These are phyloP conservation scores for Penicillium diatomitis DNA, from an alignment of 495 filamentous ascomycete species.

Conservation along the genomic window DNA sequence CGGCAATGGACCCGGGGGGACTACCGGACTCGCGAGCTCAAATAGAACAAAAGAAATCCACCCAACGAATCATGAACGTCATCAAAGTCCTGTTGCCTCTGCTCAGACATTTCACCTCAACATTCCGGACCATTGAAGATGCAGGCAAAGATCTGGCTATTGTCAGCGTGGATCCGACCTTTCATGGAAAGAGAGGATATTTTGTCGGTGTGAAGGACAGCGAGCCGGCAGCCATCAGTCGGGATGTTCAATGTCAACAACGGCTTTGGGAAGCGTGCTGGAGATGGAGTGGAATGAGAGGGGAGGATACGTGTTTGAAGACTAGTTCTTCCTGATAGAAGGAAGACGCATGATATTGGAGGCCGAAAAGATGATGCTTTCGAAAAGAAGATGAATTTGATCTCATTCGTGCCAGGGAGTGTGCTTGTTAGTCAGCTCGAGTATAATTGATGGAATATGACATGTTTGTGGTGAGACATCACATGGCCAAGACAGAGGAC, in stretches of 20 bases:
- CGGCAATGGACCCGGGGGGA: slow-evolving; percentile 20
- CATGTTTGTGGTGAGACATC: too few relatives aligned
- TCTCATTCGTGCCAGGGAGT: too few relatives aligned
- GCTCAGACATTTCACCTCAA: slow-evolving; percentile 24
- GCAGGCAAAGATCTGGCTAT: slow-evolving; percentile 13
- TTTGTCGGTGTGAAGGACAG: slow-evolving; percentile 7
- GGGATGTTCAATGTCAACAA: slow-evolving; percentile 3
- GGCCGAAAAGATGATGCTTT: too few relatives aligned
- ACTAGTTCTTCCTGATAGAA: neutral
- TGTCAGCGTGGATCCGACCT: slow-evolving; percentile 11
- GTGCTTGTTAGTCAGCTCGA: too few relatives aligned
- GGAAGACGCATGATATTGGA: neutral
- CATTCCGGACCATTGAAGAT: slow-evolving; percentile 13
- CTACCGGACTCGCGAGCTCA: slow-evolving; percentile 14
- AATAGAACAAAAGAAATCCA: slow-evolving; percentile 6
- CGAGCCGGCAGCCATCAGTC: slow-evolving; percentile 2
- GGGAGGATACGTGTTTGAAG: slow-evolving; percentile 8
- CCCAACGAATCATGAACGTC: slow-evolving; percentile 1
- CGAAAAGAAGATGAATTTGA: too few relatives aligned
- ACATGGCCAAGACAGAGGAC: too few relatives aligned
- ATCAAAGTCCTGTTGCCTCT: slow-evolving; percentile 16
- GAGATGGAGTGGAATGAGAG: slow-evolving; percentile 10
- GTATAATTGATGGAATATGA: too few relatives aligned
- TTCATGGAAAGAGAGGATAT: slow-evolving; percentile 12
- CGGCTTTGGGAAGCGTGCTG: slow-evolving; percentile 16